These are phyloP conservation scores for Venturia asperata DNA, from an alignment of 2,329 filamentous ascomycete genomes.

Conservation along the genomic window DNA sequence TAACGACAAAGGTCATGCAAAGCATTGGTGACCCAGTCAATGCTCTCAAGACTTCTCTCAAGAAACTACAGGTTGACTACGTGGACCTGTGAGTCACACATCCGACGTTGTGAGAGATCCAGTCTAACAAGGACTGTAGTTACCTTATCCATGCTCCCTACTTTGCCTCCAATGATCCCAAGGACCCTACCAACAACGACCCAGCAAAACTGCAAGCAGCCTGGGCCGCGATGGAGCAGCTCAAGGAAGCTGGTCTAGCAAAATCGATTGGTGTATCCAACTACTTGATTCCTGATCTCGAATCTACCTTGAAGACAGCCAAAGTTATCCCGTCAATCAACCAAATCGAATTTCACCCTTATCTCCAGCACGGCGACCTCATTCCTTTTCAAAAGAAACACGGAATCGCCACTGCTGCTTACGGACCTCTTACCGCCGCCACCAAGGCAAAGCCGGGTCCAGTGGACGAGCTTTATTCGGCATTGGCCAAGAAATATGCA, in stretches of 20 bases:
- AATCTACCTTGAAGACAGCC: constrained; percentile 47
- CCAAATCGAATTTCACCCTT: constrained; percentile 64
- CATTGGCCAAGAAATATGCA: constrained; percentile 54
- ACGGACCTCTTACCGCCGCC: constrained; percentile 43
- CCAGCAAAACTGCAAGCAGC: constrained; percentile 49
- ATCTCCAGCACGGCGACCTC: constrained; percentile 55
- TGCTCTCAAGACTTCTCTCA: constrained; percentile 49
- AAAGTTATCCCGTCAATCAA: constrained; percentile 54
- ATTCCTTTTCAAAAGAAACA: constrained; percentile 46
- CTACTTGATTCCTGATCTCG: constrained; percentile 49
- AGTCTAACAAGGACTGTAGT: constrained; percentile 28
- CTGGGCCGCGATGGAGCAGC: constrained; percentile 54
- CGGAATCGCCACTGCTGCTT: constrained; percentile 43
- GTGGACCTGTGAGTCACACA: constrained; percentile 49
- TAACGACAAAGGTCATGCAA: constrained; percentile 51
- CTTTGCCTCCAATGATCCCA: constrained; percentile 39
- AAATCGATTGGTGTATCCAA: constrained; percentile 58
- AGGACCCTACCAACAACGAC: constrained; percentile 30
- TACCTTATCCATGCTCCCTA: constrained; percentile 58
- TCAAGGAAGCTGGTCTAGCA: constrained; percentile 50
- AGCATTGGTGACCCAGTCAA: constrained; percentile 49
- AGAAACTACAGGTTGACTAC: constrained; percentile 54
- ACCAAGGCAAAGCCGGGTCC: constrained; percentile 51
- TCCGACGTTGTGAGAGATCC: neutral
- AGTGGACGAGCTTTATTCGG: constrained; percentile 44